Evolutionary conservation across 257 asterid species (phyloP).

Genomic region (Vinca minor): DNA sequence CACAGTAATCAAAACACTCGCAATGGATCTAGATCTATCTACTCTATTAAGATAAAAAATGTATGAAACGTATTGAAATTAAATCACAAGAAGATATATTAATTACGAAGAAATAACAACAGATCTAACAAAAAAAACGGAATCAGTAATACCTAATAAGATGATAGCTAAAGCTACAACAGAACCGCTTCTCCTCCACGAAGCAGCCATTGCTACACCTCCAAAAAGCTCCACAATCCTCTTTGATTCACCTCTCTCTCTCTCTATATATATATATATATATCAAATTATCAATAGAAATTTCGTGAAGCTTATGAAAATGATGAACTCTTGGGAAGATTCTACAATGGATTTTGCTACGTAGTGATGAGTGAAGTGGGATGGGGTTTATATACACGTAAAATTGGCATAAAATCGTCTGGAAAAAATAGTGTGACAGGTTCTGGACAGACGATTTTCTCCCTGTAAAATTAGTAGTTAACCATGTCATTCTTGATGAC

Average conservation of each 20-base stretch:
- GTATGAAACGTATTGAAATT: no score
- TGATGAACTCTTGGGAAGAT: no score
- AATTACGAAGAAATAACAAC: neutral
- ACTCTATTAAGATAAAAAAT: neutral
- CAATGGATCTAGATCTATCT: constrained; percentile 3
- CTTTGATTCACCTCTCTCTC: neutral
- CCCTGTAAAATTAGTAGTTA: neutral
- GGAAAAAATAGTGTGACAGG: no score
- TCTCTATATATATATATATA: no score
- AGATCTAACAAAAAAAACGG: no score
- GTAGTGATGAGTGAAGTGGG: neutral
- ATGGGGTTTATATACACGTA: constrained; percentile 1
- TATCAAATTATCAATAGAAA: neutral
- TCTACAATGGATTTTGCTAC: no score
- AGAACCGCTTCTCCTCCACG: constrained; percentile 29
- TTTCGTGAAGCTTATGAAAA: no score
- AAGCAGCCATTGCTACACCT: constrained; percentile 26
- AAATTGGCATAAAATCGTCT: no score
- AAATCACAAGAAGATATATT: neutral
- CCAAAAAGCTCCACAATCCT: neutral
- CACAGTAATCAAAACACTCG: constrained; percentile 1
- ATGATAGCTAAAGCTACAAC: constrained; percentile 27
- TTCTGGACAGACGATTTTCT: no score
- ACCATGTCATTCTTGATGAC: constrained; percentile 23
- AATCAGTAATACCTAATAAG: constrained; percentile 21